These are phyloP conservation scores for Kokia cookei DNA, from an alignment of 441 rosid genomes.

Conservation along the genomic window DNA sequence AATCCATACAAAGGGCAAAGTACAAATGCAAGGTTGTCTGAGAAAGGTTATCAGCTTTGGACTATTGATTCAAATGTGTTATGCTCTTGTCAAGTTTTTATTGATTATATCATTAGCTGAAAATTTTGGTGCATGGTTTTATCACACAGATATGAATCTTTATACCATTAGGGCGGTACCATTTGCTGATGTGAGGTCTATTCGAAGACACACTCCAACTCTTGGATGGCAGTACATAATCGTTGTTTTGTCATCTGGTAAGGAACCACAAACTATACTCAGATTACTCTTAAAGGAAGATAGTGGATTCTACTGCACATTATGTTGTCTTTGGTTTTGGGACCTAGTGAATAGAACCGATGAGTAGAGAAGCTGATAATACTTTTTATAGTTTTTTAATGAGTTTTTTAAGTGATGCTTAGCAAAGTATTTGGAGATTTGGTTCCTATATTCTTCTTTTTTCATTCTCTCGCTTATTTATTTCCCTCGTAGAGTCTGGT, in stretches of 20 bases:
- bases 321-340: background rate
- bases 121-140: conserved; percentile 10
- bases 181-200: conserved; percentile 73
- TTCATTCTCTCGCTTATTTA: background rate
- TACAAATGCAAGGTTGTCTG: conserved; percentile 61
- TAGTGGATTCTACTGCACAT: background rate
- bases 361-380: background rate
- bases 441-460: background rate
- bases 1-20: conserved; percentile 79
- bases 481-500: background rate
- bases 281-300: background rate
- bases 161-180: conserved; percentile 84
- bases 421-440: background rate
- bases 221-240: conserved; percentile 96
- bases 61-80: background rate
- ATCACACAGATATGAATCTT: conserved; percentile 67
- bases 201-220: conserved; percentile 83
- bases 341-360: background rate
- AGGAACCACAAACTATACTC: background rate
- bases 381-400: background rate
- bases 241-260: conserved; percentile 89
- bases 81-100: conserved; percentile 7
- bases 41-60: conserved; percentile 53
- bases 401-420: background rate
- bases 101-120: background rate